Percentiles rank a stretch among this genome's conserved stretches.
These are phyloP conservation scores for Schwanniomyces polymorphus DNA, from an alignment of 805 yeast genomes.

Conservation along the genomic window DNA sequence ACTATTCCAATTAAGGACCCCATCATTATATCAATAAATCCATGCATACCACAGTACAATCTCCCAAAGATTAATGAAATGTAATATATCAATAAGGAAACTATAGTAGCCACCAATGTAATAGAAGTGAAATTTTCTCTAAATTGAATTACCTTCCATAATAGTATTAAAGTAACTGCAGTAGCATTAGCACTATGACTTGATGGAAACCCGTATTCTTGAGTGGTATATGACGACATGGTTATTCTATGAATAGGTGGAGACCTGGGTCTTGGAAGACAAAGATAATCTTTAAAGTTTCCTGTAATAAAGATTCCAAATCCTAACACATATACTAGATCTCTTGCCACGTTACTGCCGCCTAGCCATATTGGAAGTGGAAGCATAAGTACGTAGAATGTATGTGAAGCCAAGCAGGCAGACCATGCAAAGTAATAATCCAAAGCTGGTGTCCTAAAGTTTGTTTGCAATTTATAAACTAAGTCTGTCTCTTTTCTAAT, in stretches of 20 bases:
- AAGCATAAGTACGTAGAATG: conserved; percentile 85
- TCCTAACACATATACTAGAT: conserved; percentile 58
- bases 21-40: conserved; percentile 68
- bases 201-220: conserved; percentile 94
- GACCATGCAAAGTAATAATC: conserved; percentile 84
- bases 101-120: conserved; percentile 12
- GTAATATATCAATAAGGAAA: conserved; percentile 48
- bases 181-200: conserved; percentile 96
- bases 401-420: conserved; percentile 89
- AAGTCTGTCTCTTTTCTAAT: conserved; percentile 65
- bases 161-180: conserved; percentile 61
- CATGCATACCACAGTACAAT: conserved; percentile 97
- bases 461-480: conserved; percentile 56
- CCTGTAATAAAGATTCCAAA: conserved; percentile 76
- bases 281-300: conserved; percentile 74
- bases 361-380: conserved; percentile 90
- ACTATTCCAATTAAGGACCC: conserved; percentile 67
- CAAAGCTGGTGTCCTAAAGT: conserved; percentile 45
- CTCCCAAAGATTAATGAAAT: conserved; percentile 74
- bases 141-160: conserved; percentile 9
- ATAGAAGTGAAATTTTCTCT: conserved; percentile 10
- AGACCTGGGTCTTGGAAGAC: conserved; percentile 88
- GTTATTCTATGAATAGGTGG: conserved; percentile 93
- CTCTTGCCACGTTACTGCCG: conserved; percentile 54
- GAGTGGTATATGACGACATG: conserved; percentile 84